A percentile compares a stretch with the other conserved stretches of the same genome.
phyloP scores from a whole-genome alignment of 2,329 filamentous ascomycete genomes.

The Aspergillus viridinutans region DNA sequence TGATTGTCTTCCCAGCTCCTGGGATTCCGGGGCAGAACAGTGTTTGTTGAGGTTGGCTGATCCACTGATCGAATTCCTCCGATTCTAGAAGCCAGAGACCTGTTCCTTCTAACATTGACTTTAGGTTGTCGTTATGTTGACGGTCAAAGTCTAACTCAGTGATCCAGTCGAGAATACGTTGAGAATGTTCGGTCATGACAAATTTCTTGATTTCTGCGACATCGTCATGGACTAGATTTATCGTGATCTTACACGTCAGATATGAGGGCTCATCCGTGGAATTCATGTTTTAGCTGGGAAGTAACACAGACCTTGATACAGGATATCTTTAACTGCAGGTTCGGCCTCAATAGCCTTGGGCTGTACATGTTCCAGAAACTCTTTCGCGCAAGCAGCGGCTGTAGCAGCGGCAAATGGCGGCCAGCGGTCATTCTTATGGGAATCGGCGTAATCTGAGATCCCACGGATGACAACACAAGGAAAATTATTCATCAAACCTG shows the following conservation, averaged over 20 bases:
- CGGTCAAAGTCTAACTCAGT: no score
- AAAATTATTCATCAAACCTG: background rate
- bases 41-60: constrained; percentile 9
- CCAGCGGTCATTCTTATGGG: background rate
- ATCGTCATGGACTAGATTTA: no score
- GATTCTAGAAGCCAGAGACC: no score
- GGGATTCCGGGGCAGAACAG: constrained; percentile 48
- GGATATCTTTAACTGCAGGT: background rate
- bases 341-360: background rate
- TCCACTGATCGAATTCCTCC: no score
- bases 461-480: background rate
- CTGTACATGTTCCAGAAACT: background rate
- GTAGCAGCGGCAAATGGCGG: background rate
- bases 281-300: no score
- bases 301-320: background rate
- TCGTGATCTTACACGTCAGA: no score
- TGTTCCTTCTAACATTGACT: no score
- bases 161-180: no score
- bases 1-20: constrained; percentile 49
- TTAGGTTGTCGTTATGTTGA: no score
- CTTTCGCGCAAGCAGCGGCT: background rate
- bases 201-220: no score
- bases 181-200: no score
- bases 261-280: no score
- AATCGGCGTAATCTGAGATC: background rate